Evolutionary conservation across 2,329 filamentous ascomycete genomes (phyloP).

Genomic region (Penicillium sp.): DNA sequence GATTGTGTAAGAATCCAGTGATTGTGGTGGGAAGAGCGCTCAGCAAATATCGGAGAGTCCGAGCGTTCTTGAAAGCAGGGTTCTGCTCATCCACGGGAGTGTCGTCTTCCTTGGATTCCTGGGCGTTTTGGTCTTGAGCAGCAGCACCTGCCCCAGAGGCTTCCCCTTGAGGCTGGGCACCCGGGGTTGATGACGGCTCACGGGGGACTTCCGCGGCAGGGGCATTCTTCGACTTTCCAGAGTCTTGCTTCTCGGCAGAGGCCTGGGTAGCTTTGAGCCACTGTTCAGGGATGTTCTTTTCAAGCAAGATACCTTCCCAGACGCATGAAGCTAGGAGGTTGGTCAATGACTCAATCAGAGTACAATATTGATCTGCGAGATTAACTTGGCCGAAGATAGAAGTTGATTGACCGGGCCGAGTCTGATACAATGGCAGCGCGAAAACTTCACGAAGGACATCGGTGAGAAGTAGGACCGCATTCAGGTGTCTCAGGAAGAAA

Average conservation of each 20-base stretch:
- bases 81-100: conserved; percentile 31
- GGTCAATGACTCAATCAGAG: conserved; percentile 74
- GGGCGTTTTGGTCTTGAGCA: conserved; percentile 17
- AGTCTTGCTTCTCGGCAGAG: conserved; percentile 38
- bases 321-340: conserved; percentile 76
- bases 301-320: conserved; percentile 79
- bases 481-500: conserved; percentile 73
- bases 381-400: conserved; percentile 75
- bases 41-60: conserved; percentile 73
- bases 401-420: conserved; percentile 60
- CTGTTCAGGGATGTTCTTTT: conserved; percentile 68
- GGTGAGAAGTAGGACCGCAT: conserved; percentile 74
- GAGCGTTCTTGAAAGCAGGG: conserved; percentile 71
- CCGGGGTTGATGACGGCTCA: conserved; percentile 20
- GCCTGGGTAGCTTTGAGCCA: conserved; percentile 53
- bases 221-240: conserved; percentile 46
- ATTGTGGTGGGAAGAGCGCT: conserved; percentile 76
- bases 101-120: conserved; percentile 19
- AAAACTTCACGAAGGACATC: conserved; percentile 75
- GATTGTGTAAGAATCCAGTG: conserved; percentile 80
- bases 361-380: conserved; percentile 78
- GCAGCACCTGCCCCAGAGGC: conserved; percentile 22
- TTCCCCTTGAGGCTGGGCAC: conserved; percentile 28
- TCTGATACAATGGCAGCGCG: conserved; percentile 63
- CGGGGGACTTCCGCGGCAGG: conserved; percentile 26